Conservation (phyloP, 805 yeast genomes). For the Candida sithepensis region DNA sequence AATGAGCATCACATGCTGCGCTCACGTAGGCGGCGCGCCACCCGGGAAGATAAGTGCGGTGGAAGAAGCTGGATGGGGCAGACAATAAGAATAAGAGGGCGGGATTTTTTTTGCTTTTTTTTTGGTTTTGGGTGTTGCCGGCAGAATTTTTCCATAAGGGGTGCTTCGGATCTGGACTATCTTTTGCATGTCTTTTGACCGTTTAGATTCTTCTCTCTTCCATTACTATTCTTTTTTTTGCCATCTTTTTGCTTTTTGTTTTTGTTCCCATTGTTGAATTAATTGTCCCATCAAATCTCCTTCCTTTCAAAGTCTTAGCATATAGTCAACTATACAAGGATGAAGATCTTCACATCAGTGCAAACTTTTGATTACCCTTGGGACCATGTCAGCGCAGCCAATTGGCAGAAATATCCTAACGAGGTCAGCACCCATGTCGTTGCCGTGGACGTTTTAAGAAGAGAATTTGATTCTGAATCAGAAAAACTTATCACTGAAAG, state of each 20-base stretch:
- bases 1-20: too few relatives aligned
- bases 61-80: too few relatives aligned
- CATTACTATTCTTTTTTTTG: too few relatives aligned
- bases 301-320: too few relatives aligned
- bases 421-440: conserved; percentile 88
- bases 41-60: background rate
- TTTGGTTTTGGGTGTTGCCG: background rate
- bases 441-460: conserved; percentile 81
- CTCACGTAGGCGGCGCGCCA: background rate
- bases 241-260: background rate
- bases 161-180: background rate
- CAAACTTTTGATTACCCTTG: conserved; percentile 80
- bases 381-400: conserved; percentile 94
- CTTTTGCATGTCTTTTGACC: background rate
- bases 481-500: conserved; percentile 74
- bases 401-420: conserved; percentile 97
- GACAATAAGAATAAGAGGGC: too few relatives aligned
- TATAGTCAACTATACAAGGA: conserved; percentile 28
- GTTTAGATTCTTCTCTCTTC: background rate
- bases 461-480: conserved; percentile 57
- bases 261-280: background rate
- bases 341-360: conserved; percentile 75
- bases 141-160: background rate
- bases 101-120: too few relatives aligned
- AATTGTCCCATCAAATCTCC: too few relatives aligned